Percentiles rank a stretch among this genome's conserved stretches.
phyloP scores from a whole-genome alignment of 31 red algal species.

The Odonthalia washingtoniensis region DNA sequence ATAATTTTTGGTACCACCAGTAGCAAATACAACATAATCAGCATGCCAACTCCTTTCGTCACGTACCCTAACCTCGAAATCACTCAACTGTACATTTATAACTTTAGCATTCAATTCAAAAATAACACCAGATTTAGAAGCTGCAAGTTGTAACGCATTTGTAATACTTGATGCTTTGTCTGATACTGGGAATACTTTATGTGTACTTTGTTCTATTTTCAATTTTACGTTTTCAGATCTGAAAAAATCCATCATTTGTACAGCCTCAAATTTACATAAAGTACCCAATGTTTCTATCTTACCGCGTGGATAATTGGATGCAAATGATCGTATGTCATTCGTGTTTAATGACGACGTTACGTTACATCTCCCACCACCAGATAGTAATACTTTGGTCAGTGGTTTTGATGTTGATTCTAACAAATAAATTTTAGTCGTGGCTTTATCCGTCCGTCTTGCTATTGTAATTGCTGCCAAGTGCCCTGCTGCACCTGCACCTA shows the following conservation, averaged over 20 bases:
- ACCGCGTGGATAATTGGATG: slow-evolving; percentile 85
- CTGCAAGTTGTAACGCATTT: not conserved
- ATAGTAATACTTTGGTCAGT: slow-evolving; percentile 87
- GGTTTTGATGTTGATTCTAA: slow-evolving; percentile 63
- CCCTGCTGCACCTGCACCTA: slow-evolving; percentile 93
- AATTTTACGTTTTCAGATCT: slow-evolving; percentile 72
- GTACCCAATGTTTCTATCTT: slow-evolving; percentile 51
- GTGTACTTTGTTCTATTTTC: slow-evolving; percentile 80
- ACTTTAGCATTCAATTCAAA: too few species aligned
- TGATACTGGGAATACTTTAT: slow-evolving; percentile 86
- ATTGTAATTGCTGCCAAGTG: slow-evolving; percentile 88
- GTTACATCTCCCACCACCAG: slow-evolving; percentile 98
- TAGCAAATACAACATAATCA: slow-evolving; percentile 72
- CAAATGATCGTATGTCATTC: slow-evolving; percentile 44
- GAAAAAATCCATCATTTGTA: slow-evolving; percentile 84
- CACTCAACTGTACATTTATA: too few species aligned
- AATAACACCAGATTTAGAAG: too few species aligned
- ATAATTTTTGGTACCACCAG: slow-evolving; percentile 58
- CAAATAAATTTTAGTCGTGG: slow-evolving; percentile 53
- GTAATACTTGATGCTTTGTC: slow-evolving; percentile 38
- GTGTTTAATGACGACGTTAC: slow-evolving; percentile 58
- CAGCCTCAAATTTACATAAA: too few species aligned
- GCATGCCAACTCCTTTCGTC: not conserved
- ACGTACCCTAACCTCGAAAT: too few species aligned
- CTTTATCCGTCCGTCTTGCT: not conserved